Base-by-base conservation (phyloP, 495 filamentous ascomycete species). In the Aspergillus nanangensis region DNA sequence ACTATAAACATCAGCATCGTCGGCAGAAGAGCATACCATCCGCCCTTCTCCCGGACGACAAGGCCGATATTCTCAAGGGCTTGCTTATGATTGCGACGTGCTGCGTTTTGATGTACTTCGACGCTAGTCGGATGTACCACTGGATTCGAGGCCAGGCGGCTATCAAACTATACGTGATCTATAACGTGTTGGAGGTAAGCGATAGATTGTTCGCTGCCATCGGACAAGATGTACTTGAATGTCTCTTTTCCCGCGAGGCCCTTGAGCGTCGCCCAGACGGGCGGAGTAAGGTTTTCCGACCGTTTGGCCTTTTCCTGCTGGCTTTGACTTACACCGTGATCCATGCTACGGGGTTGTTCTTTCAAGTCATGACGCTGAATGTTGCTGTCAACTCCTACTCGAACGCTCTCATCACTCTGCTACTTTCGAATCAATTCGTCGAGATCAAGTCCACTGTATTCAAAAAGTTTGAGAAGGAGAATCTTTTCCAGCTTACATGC, bases 351-450 rank as follows among this genome's bases (percentile, higher is more conserved):
- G 82, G 86, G 2, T 71, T 98, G 0, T 97, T 97, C 66, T 96
- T 94, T 65, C 92, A 97, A 59, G 94, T 96, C 31, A 93, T 97
- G 60, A 93, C 93, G 0, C 77, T 98, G 43, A 97, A 98, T 56
- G 94, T 98, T 8, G 93, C 93, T 5, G 92, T 99, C 50, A 99
- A 99, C 64, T 96, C 92, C 0, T 99, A 97, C 63, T 96, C 90
- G 8, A 99, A 99, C 53, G 91, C 93, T 0, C 72, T 99, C 5
- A 72, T 97, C 32, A 96, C 92, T 0, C 80, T 99, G 0, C 71
- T 98, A 1, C 73, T 98, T 54, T 94, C 88, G 0, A 96, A 95
- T 56, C 92, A 96, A 61, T 98, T 98, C 51, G 93, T 96, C 20
- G 93, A 98, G 71, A 96, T 98, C 74, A 98, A 97, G 55, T 85